Percentiles rank a stretch among this genome's conserved stretches.
These are phyloP conservation scores for Spongiforma sp. DNA, from an alignment of 1,284 basidiomycete species.

Conservation along the genomic window DNA sequence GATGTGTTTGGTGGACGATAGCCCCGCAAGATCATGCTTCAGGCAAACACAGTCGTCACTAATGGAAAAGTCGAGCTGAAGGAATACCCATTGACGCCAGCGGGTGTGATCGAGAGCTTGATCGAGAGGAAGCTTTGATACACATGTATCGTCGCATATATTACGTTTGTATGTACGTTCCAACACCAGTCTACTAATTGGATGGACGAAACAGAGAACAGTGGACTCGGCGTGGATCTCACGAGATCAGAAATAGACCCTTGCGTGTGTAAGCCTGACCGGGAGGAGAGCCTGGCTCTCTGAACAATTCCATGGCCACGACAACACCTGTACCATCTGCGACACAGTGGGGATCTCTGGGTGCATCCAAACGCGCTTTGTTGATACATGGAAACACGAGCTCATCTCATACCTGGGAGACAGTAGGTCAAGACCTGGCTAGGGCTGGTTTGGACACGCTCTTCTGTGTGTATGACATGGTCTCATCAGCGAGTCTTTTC, in stretches of 20 bases:
- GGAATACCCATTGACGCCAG: conserved; percentile 75
- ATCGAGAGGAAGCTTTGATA: conserved; percentile 70
- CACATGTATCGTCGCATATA: too few relatives aligned
- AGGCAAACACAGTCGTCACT: conserved; percentile 76
- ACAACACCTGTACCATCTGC: conserved; percentile 26
- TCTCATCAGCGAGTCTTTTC: conserved; percentile 1
- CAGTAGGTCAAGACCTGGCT: conserved; percentile 14
- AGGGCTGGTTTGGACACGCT: conserved; percentile 4
- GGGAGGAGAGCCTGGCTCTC: neutral
- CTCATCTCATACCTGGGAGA: conserved; percentile 24
- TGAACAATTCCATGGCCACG: neutral
- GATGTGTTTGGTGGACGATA: conserved; percentile 32
- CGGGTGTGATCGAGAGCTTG: conserved; percentile 80
- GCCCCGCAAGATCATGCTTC: conserved; percentile 83
- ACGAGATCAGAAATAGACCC: conserved; percentile 12
- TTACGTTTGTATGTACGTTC: neutral
- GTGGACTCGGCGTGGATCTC: conserved; percentile 5
- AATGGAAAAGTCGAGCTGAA: conserved; percentile 71
- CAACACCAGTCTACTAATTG: neutral
- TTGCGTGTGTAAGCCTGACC: conserved; percentile 5
- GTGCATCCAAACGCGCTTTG: conserved; percentile 27
- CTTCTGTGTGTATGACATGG: neutral
- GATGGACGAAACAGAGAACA: neutral
- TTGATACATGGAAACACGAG: conserved; percentile 23
- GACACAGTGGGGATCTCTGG: conserved; percentile 24